Base-by-base conservation (phyloP, 192 early-diverging fungal genomes). In the Diversispora epigaea region DNA sequence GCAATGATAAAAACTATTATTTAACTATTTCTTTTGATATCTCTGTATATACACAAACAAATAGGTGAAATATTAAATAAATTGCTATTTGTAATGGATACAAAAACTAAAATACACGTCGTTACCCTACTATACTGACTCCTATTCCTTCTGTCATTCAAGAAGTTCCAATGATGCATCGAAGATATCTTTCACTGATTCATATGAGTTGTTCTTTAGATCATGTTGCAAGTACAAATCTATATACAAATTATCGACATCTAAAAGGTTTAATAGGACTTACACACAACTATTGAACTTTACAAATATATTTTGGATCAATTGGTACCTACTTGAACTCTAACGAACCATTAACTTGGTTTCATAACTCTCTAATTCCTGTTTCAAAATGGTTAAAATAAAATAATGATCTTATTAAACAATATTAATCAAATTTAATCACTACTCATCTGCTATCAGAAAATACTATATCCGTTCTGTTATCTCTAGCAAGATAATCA, bases 161-260 rank as follows among this genome's bases (percentile, higher is more conserved):
- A 3, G 11, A 54, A 39, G 54, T 56, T 9, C 12, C 49, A 4
- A 70, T 70, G 49, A 8, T 12, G 9, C 14, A 70, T 43, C 3
- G 68, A 71, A 71, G 3, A 40, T 56, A 71, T 17, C 32, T 71
- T 17, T 71, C 68, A 19, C 68, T 52, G 0, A 22, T 71, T 2
- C 54, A 71, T 7, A 8, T 71, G n/a, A 52, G 41, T 41, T 56
- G 52, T 22, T 56, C 52, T 41, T 54, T 71, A 56, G 68, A 25
- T 0, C 39, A 52, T 55, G 21, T 39, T 32, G 1, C 68, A n/a
- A 32, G 52, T 39, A 17, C 68, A 71, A 71, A 71, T 41, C 5
- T 22, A 41, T 71, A 56, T 17, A 44, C 54, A 6, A 43, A 44
- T 19, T 71, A 71, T 71, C 2, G 68, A 41, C 54, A 43, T 17